A percentile compares a stretch with the other conserved stretches of the same genome.
These are phyloP conservation scores for Solanum dulcamara DNA, from an alignment of 257 asterid species.

Conservation along the genomic window DNA sequence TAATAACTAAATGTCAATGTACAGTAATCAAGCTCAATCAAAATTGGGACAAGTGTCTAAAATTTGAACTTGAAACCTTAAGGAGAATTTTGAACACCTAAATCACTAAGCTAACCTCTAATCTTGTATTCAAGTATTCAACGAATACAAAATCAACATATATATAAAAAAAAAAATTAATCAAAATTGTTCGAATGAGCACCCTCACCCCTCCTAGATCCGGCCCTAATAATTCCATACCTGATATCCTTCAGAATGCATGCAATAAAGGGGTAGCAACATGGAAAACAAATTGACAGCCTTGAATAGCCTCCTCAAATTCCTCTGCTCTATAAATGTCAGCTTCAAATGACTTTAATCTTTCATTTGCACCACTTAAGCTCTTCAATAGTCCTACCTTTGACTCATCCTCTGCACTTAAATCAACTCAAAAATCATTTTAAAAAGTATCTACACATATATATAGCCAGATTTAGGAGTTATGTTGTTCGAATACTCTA, in stretches of 20 bases:
- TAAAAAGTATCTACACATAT: neutral
- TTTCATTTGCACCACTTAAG: constrained; percentile 25
- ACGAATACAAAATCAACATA: too few relatives aligned
- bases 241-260: constrained; percentile 6
- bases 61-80: neutral
- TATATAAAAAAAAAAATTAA: too few relatives aligned
- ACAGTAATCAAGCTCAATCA: neutral
- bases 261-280: constrained; percentile 54
- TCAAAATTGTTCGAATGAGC: too few relatives aligned
- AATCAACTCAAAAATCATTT: neutral
- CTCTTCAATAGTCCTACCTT: constrained; percentile 47
- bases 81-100: neutral
- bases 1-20: neutral
- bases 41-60: neutral
- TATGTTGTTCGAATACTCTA: neutral
- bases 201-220: too few relatives aligned
- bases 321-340: constrained; percentile 47
- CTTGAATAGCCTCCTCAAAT: constrained; percentile 35
- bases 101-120: too few relatives aligned
- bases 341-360: constrained; percentile 42
- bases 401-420: constrained; percentile 30
- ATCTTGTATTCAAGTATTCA: too few relatives aligned
- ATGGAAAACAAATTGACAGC: constrained; percentile 51
- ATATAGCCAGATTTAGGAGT: neutral
- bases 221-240: neutral